Conservation (phyloP, 441 rosid species). For the Brassica balearica region DNA sequence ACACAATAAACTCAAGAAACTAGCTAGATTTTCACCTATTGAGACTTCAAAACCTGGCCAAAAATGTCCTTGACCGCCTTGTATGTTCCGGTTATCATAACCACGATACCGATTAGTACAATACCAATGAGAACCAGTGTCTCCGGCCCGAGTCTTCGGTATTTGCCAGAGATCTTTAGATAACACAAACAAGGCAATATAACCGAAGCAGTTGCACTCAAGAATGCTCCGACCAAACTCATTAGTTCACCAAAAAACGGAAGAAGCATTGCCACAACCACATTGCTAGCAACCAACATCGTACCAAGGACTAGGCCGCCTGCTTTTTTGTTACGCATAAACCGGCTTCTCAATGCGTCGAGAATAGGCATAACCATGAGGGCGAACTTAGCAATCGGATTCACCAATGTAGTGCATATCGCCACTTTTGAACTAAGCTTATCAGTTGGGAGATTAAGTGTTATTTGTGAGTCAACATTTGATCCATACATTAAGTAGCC, state of each 20-base stretch:
- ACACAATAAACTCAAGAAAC: not conserved
- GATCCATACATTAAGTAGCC: slow-evolving; percentile 92
- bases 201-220: slow-evolving; percentile 72
- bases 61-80: slow-evolving; percentile 60
- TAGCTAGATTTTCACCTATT: not conserved
- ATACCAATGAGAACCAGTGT: slow-evolving; percentile 48
- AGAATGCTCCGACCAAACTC: slow-evolving; percentile 89
- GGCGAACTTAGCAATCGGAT: slow-evolving; percentile 85
- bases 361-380: slow-evolving; percentile 85
- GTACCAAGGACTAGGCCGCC: slow-evolving; percentile 57
- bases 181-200: slow-evolving; percentile 80
- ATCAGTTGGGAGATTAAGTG: slow-evolving; percentile 68
- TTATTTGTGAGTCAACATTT: slow-evolving; percentile 71
- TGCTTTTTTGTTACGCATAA: slow-evolving; percentile 53
- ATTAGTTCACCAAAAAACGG: slow-evolving; percentile 83
- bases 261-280: slow-evolving; percentile 63
- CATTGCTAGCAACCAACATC: slow-evolving; percentile 58
- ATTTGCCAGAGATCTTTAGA: slow-evolving; percentile 74
- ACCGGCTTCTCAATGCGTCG: slow-evolving; percentile 54
- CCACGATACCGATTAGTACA: slow-evolving; percentile 47
- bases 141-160: slow-evolving; percentile 54
- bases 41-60: slow-evolving; percentile 40
- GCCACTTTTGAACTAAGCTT: slow-evolving; percentile 75
- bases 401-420: slow-evolving; percentile 78
- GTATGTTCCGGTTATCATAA: slow-evolving; percentile 67